Evolutionary conservation across 164 flowering plant species (phyloP).

Genomic region (Pachysandra terminalis): DNA sequence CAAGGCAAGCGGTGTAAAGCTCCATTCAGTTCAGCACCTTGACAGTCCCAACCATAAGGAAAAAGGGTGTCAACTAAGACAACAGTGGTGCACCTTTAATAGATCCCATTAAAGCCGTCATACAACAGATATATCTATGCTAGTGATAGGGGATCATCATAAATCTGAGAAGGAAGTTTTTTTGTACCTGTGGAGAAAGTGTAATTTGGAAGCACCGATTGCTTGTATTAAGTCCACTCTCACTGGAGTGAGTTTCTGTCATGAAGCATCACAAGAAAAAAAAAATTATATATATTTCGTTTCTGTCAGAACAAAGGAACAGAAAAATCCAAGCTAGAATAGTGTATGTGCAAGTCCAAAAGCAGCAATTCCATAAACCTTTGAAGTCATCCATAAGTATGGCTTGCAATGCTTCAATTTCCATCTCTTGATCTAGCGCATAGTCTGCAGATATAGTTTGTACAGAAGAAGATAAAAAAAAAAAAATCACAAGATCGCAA

Average conservation of each 20-base stretch:
- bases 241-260: conserved; percentile 80
- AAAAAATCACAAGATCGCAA: not conserved
- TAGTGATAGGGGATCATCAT: too few species aligned
- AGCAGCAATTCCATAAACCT: conserved; percentile 38
- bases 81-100: too few species aligned
- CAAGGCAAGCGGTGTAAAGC: too few species aligned
- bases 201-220: conserved; percentile 77
- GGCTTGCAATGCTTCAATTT: conserved; percentile 93
- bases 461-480: not conserved
- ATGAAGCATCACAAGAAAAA: conserved; percentile 9
- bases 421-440: conserved; percentile 93
- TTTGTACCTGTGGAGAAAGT: conserved; percentile 61
- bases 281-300: too few species aligned
- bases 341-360: conserved; percentile 5
- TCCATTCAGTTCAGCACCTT: too few species aligned
- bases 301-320: not conserved
- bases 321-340: not conserved
- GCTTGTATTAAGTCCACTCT: conserved; percentile 76
- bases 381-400: conserved; percentile 92
- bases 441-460: conserved; percentile 44
- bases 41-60: too few species aligned
- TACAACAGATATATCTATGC: too few species aligned
- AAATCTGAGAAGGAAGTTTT: not conserved
- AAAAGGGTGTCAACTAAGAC: too few species aligned
- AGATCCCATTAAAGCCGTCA: too few species aligned